These are phyloP conservation scores for Chrysanthemum seticuspe DNA, from an alignment of 129 eudicot genomes.

Conservation along the genomic window DNA sequence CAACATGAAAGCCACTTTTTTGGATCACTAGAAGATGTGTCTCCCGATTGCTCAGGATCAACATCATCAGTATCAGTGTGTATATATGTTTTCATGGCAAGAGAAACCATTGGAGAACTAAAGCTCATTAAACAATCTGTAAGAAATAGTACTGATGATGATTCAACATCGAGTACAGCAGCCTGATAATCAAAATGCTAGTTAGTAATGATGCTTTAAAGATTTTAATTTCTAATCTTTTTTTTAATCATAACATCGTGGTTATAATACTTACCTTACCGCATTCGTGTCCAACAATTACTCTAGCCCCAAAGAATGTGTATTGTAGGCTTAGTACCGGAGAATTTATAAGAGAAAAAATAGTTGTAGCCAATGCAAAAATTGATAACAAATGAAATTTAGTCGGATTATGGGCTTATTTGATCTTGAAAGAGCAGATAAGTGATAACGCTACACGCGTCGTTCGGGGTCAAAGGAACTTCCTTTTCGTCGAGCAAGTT, in stretches of 20 bases:
- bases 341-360: constrained; percentile 63
- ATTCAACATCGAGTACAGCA: constrained; percentile 65
- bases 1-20: constrained; percentile 48
- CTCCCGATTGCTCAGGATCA: constrained; percentile 39
- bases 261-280: constrained; percentile 60
- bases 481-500: too few relatives aligned
- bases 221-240: neutral
- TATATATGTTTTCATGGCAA: constrained; percentile 43
- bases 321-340: constrained; percentile 61
- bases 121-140: constrained; percentile 51
- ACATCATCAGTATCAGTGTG: constrained; percentile 22
- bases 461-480: too few relatives aligned
- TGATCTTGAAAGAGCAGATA: too few relatives aligned
- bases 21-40: constrained; percentile 32
- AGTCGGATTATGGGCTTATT: too few relatives aligned
- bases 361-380: too few relatives aligned
- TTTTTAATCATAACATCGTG: neutral
- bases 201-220: constrained; percentile 15
- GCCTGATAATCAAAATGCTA: constrained; percentile 49
- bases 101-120: constrained; percentile 49
- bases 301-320: constrained; percentile 62
- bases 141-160: constrained; percentile 60
- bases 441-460: too few relatives aligned
- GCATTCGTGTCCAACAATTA: constrained; percentile 73
- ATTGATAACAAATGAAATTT: too few relatives aligned